Conservation (phyloP, 2,329 filamentous ascomycete genomes). For the Penicillium paneum region DNA sequence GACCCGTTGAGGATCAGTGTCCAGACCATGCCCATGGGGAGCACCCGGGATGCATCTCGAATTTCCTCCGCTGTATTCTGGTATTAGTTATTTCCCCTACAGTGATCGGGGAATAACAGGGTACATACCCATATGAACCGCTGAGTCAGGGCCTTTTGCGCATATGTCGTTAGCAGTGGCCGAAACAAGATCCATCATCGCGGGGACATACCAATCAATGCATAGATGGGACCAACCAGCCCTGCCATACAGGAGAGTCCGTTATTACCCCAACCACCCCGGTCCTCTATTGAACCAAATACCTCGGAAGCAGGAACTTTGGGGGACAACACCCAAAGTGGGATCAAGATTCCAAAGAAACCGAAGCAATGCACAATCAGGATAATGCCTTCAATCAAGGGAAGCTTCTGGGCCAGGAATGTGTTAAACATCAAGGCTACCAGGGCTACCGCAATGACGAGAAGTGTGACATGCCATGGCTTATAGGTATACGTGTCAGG, state of each 20-base stretch:
- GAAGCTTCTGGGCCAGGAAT: conserved; percentile 23
- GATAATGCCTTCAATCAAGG: conserved; percentile 31
- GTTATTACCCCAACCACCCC: not conserved
- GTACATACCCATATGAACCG: not conserved
- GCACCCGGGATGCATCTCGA: not conserved
- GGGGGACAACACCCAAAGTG: conserved; percentile 26
- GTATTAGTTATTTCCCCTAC: not conserved
- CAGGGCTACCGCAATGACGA: conserved; percentile 16
- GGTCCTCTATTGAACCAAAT: not conserved
- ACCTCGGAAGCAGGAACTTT: not conserved
- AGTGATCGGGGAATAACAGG: not conserved
- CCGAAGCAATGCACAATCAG: conserved; percentile 33
- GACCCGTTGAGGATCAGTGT: not conserved
- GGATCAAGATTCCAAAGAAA: conserved; percentile 33
- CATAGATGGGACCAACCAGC: not conserved
- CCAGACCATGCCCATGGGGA: not conserved
- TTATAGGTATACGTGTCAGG: not conserved
- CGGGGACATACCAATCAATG: not conserved
- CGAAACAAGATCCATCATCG: not conserved
- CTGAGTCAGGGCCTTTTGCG: not conserved
- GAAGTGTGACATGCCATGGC: not conserved
- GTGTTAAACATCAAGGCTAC: conserved; percentile 31
- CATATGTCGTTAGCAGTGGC: not conserved
- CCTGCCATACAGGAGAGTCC: not conserved
- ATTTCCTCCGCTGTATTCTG: not conserved